These are phyloP conservation scores for Xylaria scruposa DNA, from an alignment of 495 filamentous ascomycete species.

Conservation along the genomic window DNA sequence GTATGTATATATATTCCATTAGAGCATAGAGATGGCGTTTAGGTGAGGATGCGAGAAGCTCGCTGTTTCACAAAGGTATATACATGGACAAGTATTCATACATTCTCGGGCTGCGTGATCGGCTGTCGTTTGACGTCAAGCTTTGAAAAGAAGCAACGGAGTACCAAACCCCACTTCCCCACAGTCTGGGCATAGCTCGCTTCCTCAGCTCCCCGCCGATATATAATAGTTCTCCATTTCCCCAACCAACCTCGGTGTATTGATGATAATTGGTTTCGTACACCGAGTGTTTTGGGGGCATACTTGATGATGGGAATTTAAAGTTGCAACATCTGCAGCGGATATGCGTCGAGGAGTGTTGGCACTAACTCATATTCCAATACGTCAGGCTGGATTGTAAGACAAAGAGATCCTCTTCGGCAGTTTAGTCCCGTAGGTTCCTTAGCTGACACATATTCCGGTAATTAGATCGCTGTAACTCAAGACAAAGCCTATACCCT, in stretches of 20 bases:
- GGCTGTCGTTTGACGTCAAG: not conserved
- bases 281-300: not conserved
- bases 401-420: not conserved
- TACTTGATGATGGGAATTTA: not conserved
- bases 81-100: not conserved
- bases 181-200: not conserved
- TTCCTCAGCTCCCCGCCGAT: not conserved
- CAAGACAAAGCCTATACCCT: not conserved
- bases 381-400: not conserved
- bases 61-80: not conserved
- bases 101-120: not conserved
- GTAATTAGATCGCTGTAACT: not conserved
- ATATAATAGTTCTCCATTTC: not conserved
- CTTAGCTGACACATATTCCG: not conserved
- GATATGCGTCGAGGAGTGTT: not conserved
- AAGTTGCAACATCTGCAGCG: not conserved
- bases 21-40: conserved; percentile 23
- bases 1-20: conserved; percentile 19
- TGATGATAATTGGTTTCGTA: conserved; percentile 4
- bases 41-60: not conserved
- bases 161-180: conserved; percentile 2
- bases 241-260: conserved; percentile 8
- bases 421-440: not conserved
- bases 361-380: not conserved
- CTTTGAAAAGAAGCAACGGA: not conserved